Evolutionary conservation across 495 filamentous ascomycete genomes (phyloP).

Genomic region (Penicillium lagena): DNA sequence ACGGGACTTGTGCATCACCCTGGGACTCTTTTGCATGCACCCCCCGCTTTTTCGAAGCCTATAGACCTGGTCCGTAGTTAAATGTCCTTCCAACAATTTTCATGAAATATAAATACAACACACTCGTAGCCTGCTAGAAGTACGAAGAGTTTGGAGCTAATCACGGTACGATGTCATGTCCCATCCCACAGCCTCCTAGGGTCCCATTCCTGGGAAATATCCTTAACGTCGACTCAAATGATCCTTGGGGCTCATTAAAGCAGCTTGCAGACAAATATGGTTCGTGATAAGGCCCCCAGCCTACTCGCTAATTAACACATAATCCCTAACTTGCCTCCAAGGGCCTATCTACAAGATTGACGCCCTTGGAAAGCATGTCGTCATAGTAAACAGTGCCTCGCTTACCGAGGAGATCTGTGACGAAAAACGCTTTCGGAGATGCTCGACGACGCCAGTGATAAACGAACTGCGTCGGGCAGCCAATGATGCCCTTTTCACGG

Average conservation of each 20-base stretch:
- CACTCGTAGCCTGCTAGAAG: too few relatives aligned
- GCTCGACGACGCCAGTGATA: constrained; percentile 45
- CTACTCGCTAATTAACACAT: constrained; percentile 5
- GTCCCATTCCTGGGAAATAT: constrained; percentile 67
- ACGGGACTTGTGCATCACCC: too few relatives aligned
- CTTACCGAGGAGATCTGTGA: constrained; percentile 68
- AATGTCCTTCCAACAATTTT: too few relatives aligned
- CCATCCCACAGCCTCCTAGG: constrained; percentile 59
- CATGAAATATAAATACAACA: too few relatives aligned
- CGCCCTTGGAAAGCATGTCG: constrained; percentile 41
- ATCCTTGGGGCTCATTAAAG: constrained; percentile 57
- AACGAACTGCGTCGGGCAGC: constrained; percentile 56
- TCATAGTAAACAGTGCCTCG: constrained; percentile 47
- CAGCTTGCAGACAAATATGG: constrained; percentile 60
- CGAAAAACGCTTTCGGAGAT: constrained; percentile 64
- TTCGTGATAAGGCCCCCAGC: constrained; percentile 15
- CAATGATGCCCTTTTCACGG: constrained; percentile 68
- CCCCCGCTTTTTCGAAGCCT: too few relatives aligned
- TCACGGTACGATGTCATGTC: constrained; percentile 22
- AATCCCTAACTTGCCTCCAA: constrained; percentile 3
- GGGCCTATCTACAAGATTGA: constrained; percentile 68
- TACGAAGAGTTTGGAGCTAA: too few relatives aligned
- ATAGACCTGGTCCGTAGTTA: too few relatives aligned
- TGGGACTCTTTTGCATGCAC: too few relatives aligned
- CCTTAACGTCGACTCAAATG: constrained; percentile 52